Evolutionary conservation across 352 stramenopile species (phyloP), one percentile per base, ranked within the genome.

Genomic region (Phytophthora niederhauseri): DNA sequence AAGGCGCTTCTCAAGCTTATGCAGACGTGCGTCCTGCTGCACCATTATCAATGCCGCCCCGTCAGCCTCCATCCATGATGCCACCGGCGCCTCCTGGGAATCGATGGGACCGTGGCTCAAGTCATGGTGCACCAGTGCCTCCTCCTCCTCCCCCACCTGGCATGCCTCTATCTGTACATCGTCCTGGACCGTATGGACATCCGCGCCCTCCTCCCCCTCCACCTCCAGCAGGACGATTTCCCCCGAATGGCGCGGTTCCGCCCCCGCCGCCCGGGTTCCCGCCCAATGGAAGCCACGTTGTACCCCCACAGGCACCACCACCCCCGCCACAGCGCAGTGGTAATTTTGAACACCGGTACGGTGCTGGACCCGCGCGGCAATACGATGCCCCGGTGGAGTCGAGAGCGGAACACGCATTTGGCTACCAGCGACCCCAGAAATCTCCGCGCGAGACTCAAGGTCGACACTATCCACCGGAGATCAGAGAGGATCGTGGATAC

Each of bases 221-320:
- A 61, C 54, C 57, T 17, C 60, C 61, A 15, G 24, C 50, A 55
- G 51, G 64, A 43, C 61, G 57, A 4, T 64, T 49, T 55, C 24
- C 46, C 2, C 36, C 64, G 26, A 73, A 66, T 59, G 72, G 70
- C 34, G 57, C 38, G 19, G 45, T 64, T 30, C 64, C 38, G 56
- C 66, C 62, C n/a, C 70, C 73, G 6, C 57, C 73, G 28, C 66
- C 55, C 46, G 70, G 66, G 7, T 72, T 73, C 31, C 49, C 31
- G n/a, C 43, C 55, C 14, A 78, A 66, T 68, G 73, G 57, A 72
- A 72, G 41, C 31, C 57, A 61, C 22, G 48, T 22, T 41, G 36
- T 52, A 63, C 38, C 54, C 6, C 11, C 56, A 14, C 51, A 58
- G 9, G 41, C 60, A 31, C 65, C 68, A 12, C 64, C 72, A n/a